Conservation (phyloP, 371 early-diverging fungal species). For the Syncephalastrum monosporum region DNA sequence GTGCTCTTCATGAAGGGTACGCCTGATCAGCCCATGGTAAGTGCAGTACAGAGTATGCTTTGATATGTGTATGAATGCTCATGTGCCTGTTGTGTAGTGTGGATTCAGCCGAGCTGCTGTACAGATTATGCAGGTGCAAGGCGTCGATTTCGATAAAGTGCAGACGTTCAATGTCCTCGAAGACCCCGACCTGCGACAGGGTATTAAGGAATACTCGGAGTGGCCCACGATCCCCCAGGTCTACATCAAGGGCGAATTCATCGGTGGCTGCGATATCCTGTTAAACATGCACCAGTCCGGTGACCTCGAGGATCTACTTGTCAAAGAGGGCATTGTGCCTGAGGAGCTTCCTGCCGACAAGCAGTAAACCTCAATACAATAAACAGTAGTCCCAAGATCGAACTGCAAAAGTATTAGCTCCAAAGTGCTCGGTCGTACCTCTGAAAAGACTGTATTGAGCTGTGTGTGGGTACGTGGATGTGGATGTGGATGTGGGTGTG, state of each 20-base stretch:
- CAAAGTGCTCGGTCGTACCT: too few species aligned
- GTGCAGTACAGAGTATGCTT: neutral
- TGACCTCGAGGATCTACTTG: constrained; percentile 81
- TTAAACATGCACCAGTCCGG: constrained; percentile 90
- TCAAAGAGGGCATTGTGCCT: constrained; percentile 76
- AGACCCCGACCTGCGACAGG: constrained; percentile 86
- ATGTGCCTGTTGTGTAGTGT: constrained; percentile 54
- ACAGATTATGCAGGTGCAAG: constrained; percentile 86
- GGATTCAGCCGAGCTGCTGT: constrained; percentile 92
- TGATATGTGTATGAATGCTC: neutral
- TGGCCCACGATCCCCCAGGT: constrained; percentile 99
- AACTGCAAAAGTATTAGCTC: too few species aligned
- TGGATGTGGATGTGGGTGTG: too few species aligned
- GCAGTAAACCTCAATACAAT: constrained; percentile 10
- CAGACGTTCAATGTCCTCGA: constrained; percentile 85
- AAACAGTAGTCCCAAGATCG: too few species aligned
- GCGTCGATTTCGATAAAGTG: constrained; percentile 72
- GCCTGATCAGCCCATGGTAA: constrained; percentile 81
- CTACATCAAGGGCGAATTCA: constrained; percentile 94
- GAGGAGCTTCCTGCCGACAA: constrained; percentile 41
- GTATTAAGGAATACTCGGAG: constrained; percentile 92
- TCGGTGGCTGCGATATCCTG: constrained; percentile 97
- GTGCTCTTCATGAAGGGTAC: constrained; percentile 97
- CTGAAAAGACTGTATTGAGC: too few species aligned
- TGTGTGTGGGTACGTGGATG: too few species aligned